Base-by-base conservation (phyloP, 805 yeast genomes). In the Candida orba region DNA sequence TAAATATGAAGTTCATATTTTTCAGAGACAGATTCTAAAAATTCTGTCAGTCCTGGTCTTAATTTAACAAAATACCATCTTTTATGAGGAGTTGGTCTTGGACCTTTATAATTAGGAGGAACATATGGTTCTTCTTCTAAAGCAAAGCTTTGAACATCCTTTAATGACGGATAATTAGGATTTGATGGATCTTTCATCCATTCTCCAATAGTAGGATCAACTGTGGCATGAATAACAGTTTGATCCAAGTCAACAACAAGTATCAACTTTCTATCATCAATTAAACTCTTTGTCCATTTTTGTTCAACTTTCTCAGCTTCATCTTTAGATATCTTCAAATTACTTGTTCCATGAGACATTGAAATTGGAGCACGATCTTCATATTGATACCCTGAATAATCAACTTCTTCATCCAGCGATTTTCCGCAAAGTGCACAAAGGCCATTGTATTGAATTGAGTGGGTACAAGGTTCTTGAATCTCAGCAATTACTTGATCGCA, bases 181-280 rank as follows among this genome's bases (percentile, higher is more conserved):
- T 87, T 86, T 6, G 71, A 62, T 4, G 88, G 82, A 56, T 93
- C 97, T 40, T 73, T 72, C 73, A 85, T 89, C 99, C 99, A 93
- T 57, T 87, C 95, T 1, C 93, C 93, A 27, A 93, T 95, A 0
- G 96, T 89, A 0, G 97, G 97, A 60, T 93, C 99, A 15, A 91
- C 97, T 6, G 97, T 91, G 35, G 97, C 96, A 58, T 93, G 99
- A 29, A 93, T 91, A 6, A 93, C 95, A 0, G 99, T 93, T 62
- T 93, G 99, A 66, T 93, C 99, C 50, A 93, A 72, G 69, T 93
- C 99, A 6, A 93, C 99, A 25, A 93, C 98, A 44, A 93, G 70
- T 27, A 93, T 89, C 49, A 93, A 69, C 60, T 86, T 87, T 46
- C 73, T 68, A 42, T 78, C 84, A 14, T 69, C 60, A 6, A 79